Conservation (phyloP, 345 rosid genomes). For the Populus tremula region DNA sequence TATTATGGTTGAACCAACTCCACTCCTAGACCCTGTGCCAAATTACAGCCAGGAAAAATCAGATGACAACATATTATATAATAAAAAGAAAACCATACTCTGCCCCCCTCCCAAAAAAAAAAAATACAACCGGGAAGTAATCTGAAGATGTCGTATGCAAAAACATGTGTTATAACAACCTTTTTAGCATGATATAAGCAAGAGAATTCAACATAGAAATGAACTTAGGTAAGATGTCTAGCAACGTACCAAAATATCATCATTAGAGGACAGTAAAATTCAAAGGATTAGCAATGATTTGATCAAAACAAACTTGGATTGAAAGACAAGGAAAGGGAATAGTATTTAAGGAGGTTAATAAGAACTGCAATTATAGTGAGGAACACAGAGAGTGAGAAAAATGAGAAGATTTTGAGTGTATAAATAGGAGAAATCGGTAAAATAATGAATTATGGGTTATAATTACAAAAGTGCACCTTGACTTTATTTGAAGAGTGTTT, state of each 20-base stretch:
- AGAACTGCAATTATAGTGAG: background rate
- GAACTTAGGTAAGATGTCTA: constrained; percentile 12
- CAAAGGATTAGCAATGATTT: background rate
- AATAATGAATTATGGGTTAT: constrained; percentile 23
- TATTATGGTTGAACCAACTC: background rate
- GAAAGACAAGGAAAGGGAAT: constrained; percentile 14
- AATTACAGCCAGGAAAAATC: background rate
- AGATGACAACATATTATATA: background rate
- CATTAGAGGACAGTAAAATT: constrained; percentile 18
- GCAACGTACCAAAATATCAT: constrained; percentile 35
- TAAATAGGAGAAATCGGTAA: constrained; percentile 41
- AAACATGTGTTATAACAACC: background rate
- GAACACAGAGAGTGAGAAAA: constrained; percentile 13
- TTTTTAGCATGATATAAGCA: background rate
- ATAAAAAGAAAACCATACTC: background rate
- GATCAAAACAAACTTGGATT: constrained; percentile 3
- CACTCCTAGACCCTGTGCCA: constrained; percentile 8
- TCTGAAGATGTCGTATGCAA: background rate
- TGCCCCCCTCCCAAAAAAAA: background rate
- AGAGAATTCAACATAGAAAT: background rate
- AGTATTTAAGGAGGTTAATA: background rate
- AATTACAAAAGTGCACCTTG: constrained; percentile 54
- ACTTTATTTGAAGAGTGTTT: constrained; percentile 31
- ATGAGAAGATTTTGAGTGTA: constrained; percentile 25
- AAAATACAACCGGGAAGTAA: background rate